Evolutionary conservation across 805 yeast species (phyloP).

Genomic region (Pichia phayaonensis): DNA sequence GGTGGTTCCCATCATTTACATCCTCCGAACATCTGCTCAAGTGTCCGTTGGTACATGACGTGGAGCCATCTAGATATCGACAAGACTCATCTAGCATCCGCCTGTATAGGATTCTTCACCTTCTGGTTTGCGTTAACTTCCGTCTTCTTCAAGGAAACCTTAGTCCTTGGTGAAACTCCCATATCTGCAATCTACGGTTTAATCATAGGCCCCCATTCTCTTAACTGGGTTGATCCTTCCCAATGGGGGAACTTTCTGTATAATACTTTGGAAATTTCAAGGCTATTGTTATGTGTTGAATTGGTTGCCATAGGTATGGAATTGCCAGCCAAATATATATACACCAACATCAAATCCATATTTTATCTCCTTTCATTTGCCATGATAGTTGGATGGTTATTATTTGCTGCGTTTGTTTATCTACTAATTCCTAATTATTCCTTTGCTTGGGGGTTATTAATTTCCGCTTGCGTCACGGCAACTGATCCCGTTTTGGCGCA

Average conservation of each 20-base stretch:
- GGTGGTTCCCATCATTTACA: too few species aligned
- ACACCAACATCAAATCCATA: slow-evolving; percentile 45
- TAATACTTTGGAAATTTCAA: slow-evolving; percentile 47
- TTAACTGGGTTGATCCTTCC: slow-evolving; percentile 48
- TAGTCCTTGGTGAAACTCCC: slow-evolving; percentile 59
- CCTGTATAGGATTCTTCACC: slow-evolving; percentile 56
- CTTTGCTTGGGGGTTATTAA: slow-evolving; percentile 47
- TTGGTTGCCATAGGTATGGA: slow-evolving; percentile 64
- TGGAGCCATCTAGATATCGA: slow-evolving; percentile 26
- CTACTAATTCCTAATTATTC: slow-evolving; percentile 46
- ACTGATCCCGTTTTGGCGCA: slow-evolving; percentile 70
- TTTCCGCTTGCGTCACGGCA: slow-evolving; percentile 67
- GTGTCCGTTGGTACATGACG: too few species aligned
- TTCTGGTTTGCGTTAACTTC: slow-evolving; percentile 50
- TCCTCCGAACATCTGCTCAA: too few species aligned
- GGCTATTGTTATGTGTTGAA: slow-evolving; percentile 60
- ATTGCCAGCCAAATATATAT: slow-evolving; percentile 54
- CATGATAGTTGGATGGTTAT: slow-evolving; percentile 63
- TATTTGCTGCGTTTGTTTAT: slow-evolving; percentile 56
- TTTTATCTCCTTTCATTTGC: slow-evolving; percentile 52
- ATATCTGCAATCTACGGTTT: slow-evolving; percentile 55
- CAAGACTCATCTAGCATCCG: slow-evolving; percentile 34
- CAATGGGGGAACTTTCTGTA: slow-evolving; percentile 46
- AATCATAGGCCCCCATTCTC: slow-evolving; percentile 49
- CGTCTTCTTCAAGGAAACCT: slow-evolving; percentile 44